Evolutionary conservation across 306 rosid genomes (phyloP).

Genomic region (Lagenaria siceraria): DNA sequence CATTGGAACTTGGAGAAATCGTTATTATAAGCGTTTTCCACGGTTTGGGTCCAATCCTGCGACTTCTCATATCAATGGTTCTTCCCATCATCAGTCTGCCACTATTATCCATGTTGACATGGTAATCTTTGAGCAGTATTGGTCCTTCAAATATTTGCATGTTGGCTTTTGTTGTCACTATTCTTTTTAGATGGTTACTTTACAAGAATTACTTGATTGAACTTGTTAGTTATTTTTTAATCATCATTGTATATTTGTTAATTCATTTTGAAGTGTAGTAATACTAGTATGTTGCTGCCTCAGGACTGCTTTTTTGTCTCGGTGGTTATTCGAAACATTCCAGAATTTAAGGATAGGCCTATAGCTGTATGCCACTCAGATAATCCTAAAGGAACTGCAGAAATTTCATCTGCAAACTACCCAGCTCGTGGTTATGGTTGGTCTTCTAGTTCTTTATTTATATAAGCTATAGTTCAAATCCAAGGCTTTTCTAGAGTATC

Average conservation of each 20-base stretch:
- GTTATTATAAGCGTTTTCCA: conserved; percentile 68
- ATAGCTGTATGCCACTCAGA: conserved; percentile 90
- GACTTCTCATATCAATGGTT: conserved; percentile 14
- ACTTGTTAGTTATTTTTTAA: neutral
- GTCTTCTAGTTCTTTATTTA: conserved; percentile 13
- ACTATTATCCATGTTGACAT: conserved; percentile 72
- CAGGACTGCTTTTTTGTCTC: conserved; percentile 97
- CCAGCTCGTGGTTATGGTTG: conserved; percentile 88
- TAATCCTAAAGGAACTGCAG: conserved; percentile 83
- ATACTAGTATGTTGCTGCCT: conserved; percentile 15
- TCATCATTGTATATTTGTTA: neutral
- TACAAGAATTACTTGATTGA: neutral
- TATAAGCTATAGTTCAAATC: neutral
- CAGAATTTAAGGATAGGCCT: conserved; percentile 61
- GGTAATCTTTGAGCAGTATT: conserved; percentile 30
- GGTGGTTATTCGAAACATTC: conserved; percentile 60
- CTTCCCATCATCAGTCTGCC: conserved; percentile 18
- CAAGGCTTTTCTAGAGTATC: conserved; percentile 5
- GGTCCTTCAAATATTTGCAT: neutral
- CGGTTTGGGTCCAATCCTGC: conserved; percentile 22
- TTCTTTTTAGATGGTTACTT: neutral
- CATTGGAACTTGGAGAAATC: conserved; percentile 90
- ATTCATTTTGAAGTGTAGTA: conserved; percentile 11
- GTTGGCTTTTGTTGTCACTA: neutral
- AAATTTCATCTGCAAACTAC: conserved; percentile 94